Evolutionary conservation across 2,329 filamentous ascomycete species (phyloP).

Genomic region (Alternaria consortialis): DNA sequence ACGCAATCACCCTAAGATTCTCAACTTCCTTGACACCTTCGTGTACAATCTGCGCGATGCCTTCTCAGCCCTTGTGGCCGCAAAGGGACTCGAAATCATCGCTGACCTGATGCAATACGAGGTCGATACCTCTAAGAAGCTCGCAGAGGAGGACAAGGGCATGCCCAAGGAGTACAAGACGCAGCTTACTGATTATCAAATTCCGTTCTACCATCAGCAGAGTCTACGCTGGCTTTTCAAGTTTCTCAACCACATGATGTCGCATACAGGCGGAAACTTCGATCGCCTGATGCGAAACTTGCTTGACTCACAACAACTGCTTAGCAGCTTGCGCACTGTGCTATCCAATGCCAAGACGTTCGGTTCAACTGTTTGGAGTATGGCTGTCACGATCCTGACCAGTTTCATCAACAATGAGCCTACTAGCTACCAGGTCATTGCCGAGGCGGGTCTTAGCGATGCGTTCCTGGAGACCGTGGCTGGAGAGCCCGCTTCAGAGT

Average conservation of each 20-base stretch:
- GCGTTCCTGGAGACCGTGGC: slow-evolving; percentile 85
- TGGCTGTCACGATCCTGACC: slow-evolving; percentile 87
- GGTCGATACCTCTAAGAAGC: slow-evolving; percentile 73
- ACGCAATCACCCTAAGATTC: slow-evolving; percentile 81
- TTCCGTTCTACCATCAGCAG: slow-evolving; percentile 92
- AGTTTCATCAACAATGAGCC: slow-evolving; percentile 99
- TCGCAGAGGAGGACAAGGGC: slow-evolving; percentile 73
- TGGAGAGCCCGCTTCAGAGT: slow-evolving; percentile 42
- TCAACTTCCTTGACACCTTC: slow-evolving; percentile 88
- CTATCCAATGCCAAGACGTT: slow-evolving; percentile 82
- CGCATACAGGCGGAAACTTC: slow-evolving; percentile 81
- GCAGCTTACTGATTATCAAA: slow-evolving; percentile 87
- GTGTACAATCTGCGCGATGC: slow-evolving; percentile 86
- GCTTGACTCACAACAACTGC: slow-evolving; percentile 88
- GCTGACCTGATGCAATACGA: slow-evolving; percentile 86
- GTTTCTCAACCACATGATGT: slow-evolving; percentile 95
- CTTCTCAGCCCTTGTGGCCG: slow-evolving; percentile 81
- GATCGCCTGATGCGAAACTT: slow-evolving; percentile 91
- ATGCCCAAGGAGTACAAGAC: slow-evolving; percentile 78
- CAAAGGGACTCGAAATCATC: slow-evolving; percentile 87
- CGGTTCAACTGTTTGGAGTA: slow-evolving; percentile 95
- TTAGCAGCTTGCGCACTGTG: slow-evolving; percentile 80
- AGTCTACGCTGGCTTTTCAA: slow-evolving; percentile 94
- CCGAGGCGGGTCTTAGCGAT: slow-evolving; percentile 89
- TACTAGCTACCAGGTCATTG: slow-evolving; percentile 94